Evolutionary conservation across 1,284 basidiomycete species (phyloP).

Genomic region (Fomitopsis pinicola): DNA sequence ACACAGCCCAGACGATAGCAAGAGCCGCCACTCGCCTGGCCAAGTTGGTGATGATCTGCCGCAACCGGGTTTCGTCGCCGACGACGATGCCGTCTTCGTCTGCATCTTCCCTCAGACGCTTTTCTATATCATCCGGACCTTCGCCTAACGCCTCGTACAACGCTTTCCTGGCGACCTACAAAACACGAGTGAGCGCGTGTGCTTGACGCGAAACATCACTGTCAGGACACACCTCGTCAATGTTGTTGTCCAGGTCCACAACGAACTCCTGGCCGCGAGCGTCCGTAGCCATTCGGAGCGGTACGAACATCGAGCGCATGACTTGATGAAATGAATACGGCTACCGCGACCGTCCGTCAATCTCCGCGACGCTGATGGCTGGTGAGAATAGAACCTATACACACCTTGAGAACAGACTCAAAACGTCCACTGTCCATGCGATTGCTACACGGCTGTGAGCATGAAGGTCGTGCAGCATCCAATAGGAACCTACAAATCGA

Average conservation of each 20-base stretch:
- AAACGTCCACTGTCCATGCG: constrained; percentile 81
- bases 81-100: constrained; percentile 63
- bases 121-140: constrained; percentile 33
- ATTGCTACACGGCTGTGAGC: constrained; percentile 24
- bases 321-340: constrained; percentile 85
- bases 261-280: constrained; percentile 66
- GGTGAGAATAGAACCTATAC: neutral
- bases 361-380: neutral
- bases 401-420: constrained; percentile 60
- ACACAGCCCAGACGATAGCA: neutral
- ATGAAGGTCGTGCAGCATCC: constrained; percentile 2
- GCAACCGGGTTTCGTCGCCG: constrained; percentile 76
- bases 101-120: constrained; percentile 37
- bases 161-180: constrained; percentile 48
- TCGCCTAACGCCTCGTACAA: constrained; percentile 57
- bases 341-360: constrained; percentile 22
- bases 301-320: constrained; percentile 76
- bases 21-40: constrained; percentile 47
- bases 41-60: constrained; percentile 78
- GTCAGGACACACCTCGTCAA: constrained; percentile 54
- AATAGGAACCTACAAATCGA: constrained; percentile 62
- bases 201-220: neutral
- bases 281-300: constrained; percentile 71
- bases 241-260: constrained; percentile 67
- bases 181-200: neutral